Conservation (phyloP, 148 eudicot species). For the Talinum fruticosum region DNA sequence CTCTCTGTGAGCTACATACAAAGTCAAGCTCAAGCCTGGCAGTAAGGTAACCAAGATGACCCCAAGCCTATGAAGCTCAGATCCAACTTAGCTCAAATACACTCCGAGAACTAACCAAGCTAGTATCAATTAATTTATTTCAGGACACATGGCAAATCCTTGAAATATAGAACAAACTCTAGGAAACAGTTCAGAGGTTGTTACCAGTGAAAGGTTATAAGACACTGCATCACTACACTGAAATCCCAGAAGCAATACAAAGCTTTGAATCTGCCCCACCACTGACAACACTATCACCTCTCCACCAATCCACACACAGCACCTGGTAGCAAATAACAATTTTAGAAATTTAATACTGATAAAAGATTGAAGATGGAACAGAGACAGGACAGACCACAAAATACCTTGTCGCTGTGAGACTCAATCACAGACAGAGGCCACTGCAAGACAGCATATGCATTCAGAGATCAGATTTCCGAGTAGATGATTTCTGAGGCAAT, state of each 20-base stretch:
- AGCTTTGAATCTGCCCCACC: constrained; percentile 93
- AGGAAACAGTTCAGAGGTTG: background rate
- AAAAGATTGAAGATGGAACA: background rate
- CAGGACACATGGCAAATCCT: background rate
- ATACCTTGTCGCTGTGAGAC: constrained; percentile 84
- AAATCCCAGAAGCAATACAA: constrained; percentile 63
- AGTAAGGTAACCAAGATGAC: background rate
- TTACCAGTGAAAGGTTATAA: constrained; percentile 19
- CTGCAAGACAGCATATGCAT: constrained; percentile 44
- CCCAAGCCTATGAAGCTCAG: background rate
- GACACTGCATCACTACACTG: constrained; percentile 42
- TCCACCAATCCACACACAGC: constrained; percentile 93
- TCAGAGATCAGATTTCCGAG: constrained; percentile 11
- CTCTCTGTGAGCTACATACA: background rate
- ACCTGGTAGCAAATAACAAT: constrained; percentile 41
- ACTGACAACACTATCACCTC: constrained; percentile 67
- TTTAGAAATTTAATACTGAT: background rate
- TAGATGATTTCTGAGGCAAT: background rate
- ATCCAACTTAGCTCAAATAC: background rate
- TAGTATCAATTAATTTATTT: background rate
- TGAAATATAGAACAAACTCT: background rate
- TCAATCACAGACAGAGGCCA: constrained; percentile 81
- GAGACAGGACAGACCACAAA: background rate
- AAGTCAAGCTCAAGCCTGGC: background rate
- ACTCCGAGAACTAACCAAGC: no score